A percentile compares a stretch with the other conserved stretches of the same genome.
Conservation (phyloP, 306 rosid species). For the Pterocarpus macrocarpus region DNA sequence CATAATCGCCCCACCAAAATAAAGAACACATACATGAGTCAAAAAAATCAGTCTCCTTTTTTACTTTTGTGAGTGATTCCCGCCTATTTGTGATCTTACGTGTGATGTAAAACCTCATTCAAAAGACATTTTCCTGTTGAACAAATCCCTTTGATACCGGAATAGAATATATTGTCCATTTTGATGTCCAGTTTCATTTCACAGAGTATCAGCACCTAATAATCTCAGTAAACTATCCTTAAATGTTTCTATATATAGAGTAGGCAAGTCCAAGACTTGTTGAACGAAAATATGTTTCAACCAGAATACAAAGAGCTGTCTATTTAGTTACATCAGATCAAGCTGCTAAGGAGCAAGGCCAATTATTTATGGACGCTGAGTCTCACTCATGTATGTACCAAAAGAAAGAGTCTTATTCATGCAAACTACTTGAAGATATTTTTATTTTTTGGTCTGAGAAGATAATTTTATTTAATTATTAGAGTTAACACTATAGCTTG, state of each 20-base stretch:
- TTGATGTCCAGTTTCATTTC: slow-evolving; percentile 19
- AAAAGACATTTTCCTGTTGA: not conserved
- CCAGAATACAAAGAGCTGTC: not conserved
- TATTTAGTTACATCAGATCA: slow-evolving; percentile 17
- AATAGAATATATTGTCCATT: slow-evolving; percentile 31
- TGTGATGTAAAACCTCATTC: slow-evolving; percentile 6
- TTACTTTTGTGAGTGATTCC: slow-evolving; percentile 27
- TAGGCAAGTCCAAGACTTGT: slow-evolving; percentile 25
- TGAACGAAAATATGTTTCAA: not conserved
- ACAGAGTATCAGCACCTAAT: not conserved
- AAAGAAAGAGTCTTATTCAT: too few relatives aligned
- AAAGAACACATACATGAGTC: slow-evolving; percentile 22
- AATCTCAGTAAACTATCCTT: not conserved
- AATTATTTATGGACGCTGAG: slow-evolving; percentile 27
- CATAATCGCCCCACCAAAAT: slow-evolving; percentile 59
- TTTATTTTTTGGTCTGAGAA: not conserved
- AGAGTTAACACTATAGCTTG: slow-evolving; percentile 1
- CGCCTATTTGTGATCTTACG: slow-evolving; percentile 26
- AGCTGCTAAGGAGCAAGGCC: slow-evolving; percentile 19
- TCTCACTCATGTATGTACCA: not conserved
- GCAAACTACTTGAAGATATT: slow-evolving; percentile 23
- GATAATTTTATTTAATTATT: slow-evolving; percentile 8
- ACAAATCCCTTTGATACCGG: slow-evolving; percentile 43
- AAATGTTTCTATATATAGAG: slow-evolving; percentile 24
- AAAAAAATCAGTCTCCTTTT: slow-evolving; percentile 30